phyloP scores from a whole-genome alignment of 106 monocot genomes.

The Iris macrosiphon region DNA sequence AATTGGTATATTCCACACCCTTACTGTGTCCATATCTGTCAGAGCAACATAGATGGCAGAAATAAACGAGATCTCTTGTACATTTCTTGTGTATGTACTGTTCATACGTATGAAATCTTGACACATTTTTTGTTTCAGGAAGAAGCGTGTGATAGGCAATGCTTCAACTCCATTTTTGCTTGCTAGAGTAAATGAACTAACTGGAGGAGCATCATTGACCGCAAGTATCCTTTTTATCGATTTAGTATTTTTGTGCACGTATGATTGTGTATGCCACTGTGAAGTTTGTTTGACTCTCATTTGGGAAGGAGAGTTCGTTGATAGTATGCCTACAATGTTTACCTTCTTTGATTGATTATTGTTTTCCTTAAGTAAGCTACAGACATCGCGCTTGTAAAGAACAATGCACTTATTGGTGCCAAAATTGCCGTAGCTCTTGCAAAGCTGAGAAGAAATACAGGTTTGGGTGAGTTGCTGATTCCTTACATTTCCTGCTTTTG shows the following conservation, averaged over 20 bases:
- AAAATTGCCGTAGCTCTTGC: slow-evolving; percentile 86
- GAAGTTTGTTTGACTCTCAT: background rate
- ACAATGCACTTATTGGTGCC: slow-evolving; percentile 90
- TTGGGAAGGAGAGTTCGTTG: background rate
- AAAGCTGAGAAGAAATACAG: slow-evolving; percentile 21
- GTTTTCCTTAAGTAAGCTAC: slow-evolving; percentile 33
- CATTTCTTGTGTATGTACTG: too few species aligned
- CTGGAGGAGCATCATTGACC: slow-evolving; percentile 76
- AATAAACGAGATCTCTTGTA: too few species aligned
- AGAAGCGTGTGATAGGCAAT: slow-evolving; percentile 60
- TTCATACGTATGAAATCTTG: background rate
- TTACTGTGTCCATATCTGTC: too few species aligned
- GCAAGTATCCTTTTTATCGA: slow-evolving; percentile 80
- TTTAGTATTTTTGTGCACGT: background rate
- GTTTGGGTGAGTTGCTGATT: slow-evolving; percentile 20
- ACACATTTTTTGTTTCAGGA: slow-evolving; percentile 32
- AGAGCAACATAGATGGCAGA: too few species aligned
- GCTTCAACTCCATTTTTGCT: slow-evolving; percentile 87
- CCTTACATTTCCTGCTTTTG: background rate
- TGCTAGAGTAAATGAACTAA: slow-evolving; percentile 79
- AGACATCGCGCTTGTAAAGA: slow-evolving; percentile 98
- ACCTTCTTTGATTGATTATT: background rate
- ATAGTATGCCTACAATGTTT: background rate
- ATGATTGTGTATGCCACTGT: background rate
- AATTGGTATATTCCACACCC: too few species aligned